Percentiles rank a stretch among this genome's conserved stretches.
phyloP scores from a whole-genome alignment of 371 early-diverging fungal species.

The Mortierella sp. region DNA sequence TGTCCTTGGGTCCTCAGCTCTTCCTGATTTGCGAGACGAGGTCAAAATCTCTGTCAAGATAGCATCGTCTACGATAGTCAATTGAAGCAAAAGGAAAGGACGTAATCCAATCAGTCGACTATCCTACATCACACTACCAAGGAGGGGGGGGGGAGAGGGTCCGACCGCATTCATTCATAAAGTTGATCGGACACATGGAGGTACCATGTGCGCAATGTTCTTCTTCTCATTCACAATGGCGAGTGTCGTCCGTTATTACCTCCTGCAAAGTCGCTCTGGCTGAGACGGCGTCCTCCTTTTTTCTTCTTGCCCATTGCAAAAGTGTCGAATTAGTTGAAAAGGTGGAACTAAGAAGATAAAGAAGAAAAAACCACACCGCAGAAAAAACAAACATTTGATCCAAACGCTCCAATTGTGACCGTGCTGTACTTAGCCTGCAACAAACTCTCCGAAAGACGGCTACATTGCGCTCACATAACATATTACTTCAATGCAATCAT shows the following conservation, averaged over 20 bases:
- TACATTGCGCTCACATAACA: background rate
- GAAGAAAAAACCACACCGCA: background rate
- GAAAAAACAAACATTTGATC: background rate
- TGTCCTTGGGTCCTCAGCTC: background rate
- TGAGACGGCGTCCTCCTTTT: conserved; percentile 24
- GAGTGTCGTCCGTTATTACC: background rate
- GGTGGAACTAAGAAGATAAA: background rate
- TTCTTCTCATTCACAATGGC: background rate
- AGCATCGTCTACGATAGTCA: conserved; percentile 13
- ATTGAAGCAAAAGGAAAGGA: background rate
- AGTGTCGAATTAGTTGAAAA: background rate
- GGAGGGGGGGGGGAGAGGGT: background rate
- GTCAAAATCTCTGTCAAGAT: conserved; percentile 23
- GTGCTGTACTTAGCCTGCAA: background rate
- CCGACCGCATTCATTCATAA: conserved; percentile 3
- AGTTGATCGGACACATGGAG: conserved; percentile 4
- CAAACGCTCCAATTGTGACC: background rate
- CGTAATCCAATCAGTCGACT: background rate
- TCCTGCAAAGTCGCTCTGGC: conserved; percentile 25
- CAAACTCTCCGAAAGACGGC: background rate
- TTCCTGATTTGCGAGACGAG: conserved; percentile 8
- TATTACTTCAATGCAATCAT: background rate
- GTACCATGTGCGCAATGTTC: background rate
- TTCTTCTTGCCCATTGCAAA: conserved; percentile 26
- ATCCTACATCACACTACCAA: background rate